Percentiles rank a stretch among this genome's conserved stretches.
These are phyloP conservation scores for Wickerhamomyces pijperi DNA, from an alignment of 805 yeast genomes.

Conservation along the genomic window DNA sequence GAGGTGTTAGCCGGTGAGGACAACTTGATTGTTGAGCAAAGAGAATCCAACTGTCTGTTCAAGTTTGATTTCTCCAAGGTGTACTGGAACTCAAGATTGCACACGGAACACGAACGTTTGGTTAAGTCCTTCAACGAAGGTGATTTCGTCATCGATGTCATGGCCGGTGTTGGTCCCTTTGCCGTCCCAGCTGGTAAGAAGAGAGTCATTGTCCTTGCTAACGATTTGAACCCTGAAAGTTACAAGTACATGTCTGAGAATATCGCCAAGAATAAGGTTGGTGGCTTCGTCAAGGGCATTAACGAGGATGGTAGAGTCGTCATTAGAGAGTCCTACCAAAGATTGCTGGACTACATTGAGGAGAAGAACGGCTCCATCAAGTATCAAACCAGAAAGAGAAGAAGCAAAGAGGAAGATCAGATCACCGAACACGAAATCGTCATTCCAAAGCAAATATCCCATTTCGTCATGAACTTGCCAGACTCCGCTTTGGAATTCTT, in stretches of 20 bases:
- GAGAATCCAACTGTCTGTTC: conserved; percentile 78
- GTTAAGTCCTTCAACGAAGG: conserved; percentile 48
- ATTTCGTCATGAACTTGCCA: conserved; percentile 93
- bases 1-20: conserved; percentile 82
- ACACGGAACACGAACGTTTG: conserved; percentile 85
- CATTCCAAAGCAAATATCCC: conserved; percentile 48
- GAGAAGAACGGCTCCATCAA: conserved; percentile 25
- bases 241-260: conserved; percentile 60
- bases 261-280: conserved; percentile 51
- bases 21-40: conserved; percentile 71
- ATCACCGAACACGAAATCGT: conserved; percentile 12
- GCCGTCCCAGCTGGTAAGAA: conserved; percentile 92
- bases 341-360: conserved; percentile 36
- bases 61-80: conserved; percentile 86
- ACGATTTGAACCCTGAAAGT: conserved; percentile 87
- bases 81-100: conserved; percentile 93
- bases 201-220: conserved; percentile 71
- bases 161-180: conserved; percentile 99
- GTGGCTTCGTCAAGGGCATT: conserved; percentile 43
- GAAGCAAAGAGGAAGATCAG: conserved; percentile 15
- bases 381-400: conserved; percentile 26
- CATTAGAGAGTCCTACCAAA: conserved; percentile 47
- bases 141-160: conserved; percentile 83
- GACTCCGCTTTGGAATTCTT: conserved; percentile 82
- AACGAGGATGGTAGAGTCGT: conserved; percentile 80